Percentiles rank a stretch among this genome's conserved stretches.
These are phyloP conservation scores for Suillus fuscotomentosus DNA, from an alignment of 768 basidiomycete genomes.

Conservation along the genomic window DNA sequence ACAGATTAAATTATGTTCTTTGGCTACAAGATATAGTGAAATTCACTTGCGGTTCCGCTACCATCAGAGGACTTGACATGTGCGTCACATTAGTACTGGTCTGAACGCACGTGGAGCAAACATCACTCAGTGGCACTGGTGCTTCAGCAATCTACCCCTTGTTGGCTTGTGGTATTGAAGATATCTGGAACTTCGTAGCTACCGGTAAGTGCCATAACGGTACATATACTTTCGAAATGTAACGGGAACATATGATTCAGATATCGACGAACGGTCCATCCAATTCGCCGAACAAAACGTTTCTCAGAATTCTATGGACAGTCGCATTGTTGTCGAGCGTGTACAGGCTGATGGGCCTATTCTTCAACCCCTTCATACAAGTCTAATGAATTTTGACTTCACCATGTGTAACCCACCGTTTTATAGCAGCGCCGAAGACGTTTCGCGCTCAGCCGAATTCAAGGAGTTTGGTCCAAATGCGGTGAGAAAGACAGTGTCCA, in stretches of 20 bases:
- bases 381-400: slow-evolving; percentile 54
- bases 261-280: slow-evolving; percentile 68
- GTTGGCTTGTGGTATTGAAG: slow-evolving; percentile 55
- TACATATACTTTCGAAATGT: background rate
- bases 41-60: slow-evolving; percentile 17
- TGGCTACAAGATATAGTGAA: slow-evolving; percentile 75
- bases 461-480: slow-evolving; percentile 73
- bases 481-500: slow-evolving; percentile 41
- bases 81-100: slow-evolving; percentile 32
- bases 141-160: slow-evolving; percentile 89
- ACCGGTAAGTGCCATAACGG: slow-evolving; percentile 49
- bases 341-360: slow-evolving; percentile 40
- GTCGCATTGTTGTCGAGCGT: slow-evolving; percentile 49
- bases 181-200: slow-evolving; percentile 59
- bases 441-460: slow-evolving; percentile 49
- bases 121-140: slow-evolving; percentile 74
- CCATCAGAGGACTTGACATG: slow-evolving; percentile 71
- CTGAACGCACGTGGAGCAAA: background rate
- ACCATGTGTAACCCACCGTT: slow-evolving; percentile 98
- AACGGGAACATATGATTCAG: slow-evolving; percentile 35
- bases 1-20: slow-evolving; percentile 82
- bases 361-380: slow-evolving; percentile 31
- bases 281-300: slow-evolving; percentile 58
- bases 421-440: slow-evolving; percentile 74
- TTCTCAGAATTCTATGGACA: slow-evolving; percentile 48